Percentiles rank a stretch among this genome's conserved stretches.
Evolutionary conservation across 2,329 filamentous ascomycete species (phyloP).

Genomic region (Xylariomycetidae sp.): DNA sequence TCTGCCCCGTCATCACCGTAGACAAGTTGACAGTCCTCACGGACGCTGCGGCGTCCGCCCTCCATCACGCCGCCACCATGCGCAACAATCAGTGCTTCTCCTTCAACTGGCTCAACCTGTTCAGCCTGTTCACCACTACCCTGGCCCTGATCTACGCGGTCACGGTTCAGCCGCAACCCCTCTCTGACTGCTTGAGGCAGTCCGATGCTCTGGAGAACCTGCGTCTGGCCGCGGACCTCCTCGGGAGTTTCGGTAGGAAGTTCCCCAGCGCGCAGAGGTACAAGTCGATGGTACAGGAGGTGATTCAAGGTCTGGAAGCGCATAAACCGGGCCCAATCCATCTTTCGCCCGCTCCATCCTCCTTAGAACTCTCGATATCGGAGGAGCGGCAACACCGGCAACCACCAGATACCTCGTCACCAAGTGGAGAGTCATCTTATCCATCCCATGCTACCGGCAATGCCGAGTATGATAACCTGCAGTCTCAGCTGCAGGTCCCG

Average conservation of each 20-base stretch:
- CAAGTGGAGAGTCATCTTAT: no score
- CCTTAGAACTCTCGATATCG: no score
- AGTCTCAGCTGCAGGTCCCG: no score
- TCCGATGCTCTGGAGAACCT: slow-evolving; percentile 26
- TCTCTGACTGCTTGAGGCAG: slow-evolving; percentile 20
- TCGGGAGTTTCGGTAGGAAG: slow-evolving; percentile 26
- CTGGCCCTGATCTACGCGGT: slow-evolving; percentile 39
- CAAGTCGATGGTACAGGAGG: slow-evolving; percentile 2
- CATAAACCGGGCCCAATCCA: no score
- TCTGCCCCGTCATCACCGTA: slow-evolving; percentile 30
- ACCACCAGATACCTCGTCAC: no score
- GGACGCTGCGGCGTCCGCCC: slow-evolving; percentile 35
- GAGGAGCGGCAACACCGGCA: no score
- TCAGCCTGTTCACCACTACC: slow-evolving; percentile 36
- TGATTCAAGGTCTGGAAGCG: no score
- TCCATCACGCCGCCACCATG: slow-evolving; percentile 36
- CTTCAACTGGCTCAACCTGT: slow-evolving; percentile 38
- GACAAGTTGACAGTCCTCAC: slow-evolving; percentile 31
- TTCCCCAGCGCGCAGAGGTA: slow-evolving; percentile 11
- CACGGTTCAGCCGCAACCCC: slow-evolving; percentile 32
- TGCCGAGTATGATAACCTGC: no score
- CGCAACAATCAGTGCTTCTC: slow-evolving; percentile 34
- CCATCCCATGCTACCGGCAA: no score
- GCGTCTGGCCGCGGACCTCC: slow-evolving; percentile 25
- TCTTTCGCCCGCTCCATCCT: no score